These are phyloP conservation scores for Kondoa malvinella DNA, from an alignment of 768 basidiomycete species.

Conservation along the genomic window DNA sequence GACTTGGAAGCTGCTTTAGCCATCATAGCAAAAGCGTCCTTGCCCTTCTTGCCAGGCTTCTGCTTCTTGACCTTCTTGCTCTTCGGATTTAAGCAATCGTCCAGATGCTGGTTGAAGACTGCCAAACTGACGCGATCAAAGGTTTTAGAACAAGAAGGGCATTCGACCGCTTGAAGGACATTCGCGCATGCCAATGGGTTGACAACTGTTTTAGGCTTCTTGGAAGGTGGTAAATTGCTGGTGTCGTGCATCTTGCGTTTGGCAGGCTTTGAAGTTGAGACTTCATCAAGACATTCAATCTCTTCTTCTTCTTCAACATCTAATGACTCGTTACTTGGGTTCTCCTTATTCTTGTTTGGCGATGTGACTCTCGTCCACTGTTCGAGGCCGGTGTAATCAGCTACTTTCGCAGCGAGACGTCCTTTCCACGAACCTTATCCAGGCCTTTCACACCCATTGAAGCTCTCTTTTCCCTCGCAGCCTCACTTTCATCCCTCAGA, in stretches of 20 bases:
- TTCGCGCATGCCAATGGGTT: not conserved
- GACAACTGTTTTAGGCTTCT: not conserved
- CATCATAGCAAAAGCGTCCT: not conserved
- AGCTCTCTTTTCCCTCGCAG: slow-evolving; percentile 11
- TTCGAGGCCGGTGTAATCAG: not conserved
- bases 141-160: not conserved
- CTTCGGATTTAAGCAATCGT: not conserved
- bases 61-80: not conserved
- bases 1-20: not conserved
- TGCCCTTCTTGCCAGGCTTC: not conserved
- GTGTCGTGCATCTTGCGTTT: not conserved
- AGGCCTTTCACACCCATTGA: slow-evolving; percentile 4
- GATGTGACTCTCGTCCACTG: not conserved
- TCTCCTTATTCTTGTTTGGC: not conserved
- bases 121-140: not conserved
- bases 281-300: not conserved
- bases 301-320: not conserved
- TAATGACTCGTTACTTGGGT: not conserved
- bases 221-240: not conserved
- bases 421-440: slow-evolving; percentile 9
- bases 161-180: not conserved
- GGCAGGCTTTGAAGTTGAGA: not conserved
- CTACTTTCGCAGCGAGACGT: not conserved
- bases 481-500: slow-evolving; percentile 47
- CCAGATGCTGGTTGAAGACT: slow-evolving; percentile 2